phyloP scores from a whole-genome alignment of 2,329 filamentous ascomycete species.

The Blumeria graminis region DNA sequence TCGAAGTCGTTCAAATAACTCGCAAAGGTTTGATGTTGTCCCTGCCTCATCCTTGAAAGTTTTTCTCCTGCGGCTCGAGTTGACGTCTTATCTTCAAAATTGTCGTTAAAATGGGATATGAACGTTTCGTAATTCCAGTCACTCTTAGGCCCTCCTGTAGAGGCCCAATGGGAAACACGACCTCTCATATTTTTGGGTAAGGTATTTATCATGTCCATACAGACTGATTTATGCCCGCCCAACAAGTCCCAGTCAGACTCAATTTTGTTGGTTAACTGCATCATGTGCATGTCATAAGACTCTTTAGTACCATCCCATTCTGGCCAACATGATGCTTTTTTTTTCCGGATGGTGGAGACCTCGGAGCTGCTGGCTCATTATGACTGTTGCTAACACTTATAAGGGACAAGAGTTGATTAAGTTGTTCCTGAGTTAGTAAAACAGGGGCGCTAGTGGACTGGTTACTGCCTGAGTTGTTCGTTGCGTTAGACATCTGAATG shows the following conservation, averaged over 20 bases:
- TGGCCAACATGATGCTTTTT: neutral
- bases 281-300: neutral
- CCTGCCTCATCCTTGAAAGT: neutral
- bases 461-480: too few relatives aligned
- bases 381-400: neutral
- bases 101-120: neutral
- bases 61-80: neutral
- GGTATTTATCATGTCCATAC: constrained; percentile 1
- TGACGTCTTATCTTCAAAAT: neutral
- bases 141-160: neutral
- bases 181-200: neutral
- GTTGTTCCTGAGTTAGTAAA: neutral
- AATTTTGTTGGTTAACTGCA: neutral
- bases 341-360: neutral
- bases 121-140: neutral
- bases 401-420: neutral
- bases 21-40: neutral
- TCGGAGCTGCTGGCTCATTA: neutral
- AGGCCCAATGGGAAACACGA: neutral
- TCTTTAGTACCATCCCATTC: neutral
- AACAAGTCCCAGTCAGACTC: neutral
- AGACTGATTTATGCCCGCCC: neutral
- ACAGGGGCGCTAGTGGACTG: too few relatives aligned
- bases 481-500: too few relatives aligned
- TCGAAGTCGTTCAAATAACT: neutral